Evolutionary conservation across 495 filamentous ascomycete species (phyloP).

Genomic region (Tuber microsphaerosporum): DNA sequence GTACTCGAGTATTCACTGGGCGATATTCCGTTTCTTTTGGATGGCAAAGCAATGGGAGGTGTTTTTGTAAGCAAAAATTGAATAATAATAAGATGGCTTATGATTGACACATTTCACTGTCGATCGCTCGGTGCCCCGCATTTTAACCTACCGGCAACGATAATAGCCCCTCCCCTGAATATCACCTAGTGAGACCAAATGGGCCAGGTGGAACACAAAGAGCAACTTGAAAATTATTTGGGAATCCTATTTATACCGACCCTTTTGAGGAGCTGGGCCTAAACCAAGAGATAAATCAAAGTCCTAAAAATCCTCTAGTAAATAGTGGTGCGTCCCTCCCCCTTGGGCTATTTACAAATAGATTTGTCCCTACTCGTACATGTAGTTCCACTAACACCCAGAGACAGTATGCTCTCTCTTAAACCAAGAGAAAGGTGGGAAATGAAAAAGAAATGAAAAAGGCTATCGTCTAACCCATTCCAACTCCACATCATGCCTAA

Average conservation of each 20-base stretch:
- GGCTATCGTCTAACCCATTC: slow-evolving; percentile 33
- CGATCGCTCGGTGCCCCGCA: not conserved
- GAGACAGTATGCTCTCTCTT: not conserved
- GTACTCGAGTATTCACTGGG: not conserved
- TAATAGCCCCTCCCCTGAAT: not conserved
- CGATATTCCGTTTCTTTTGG: not conserved
- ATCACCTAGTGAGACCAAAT: not conserved
- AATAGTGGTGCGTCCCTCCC: not conserved
- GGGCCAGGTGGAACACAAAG: not conserved
- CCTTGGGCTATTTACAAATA: not conserved
- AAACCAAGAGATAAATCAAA: not conserved
- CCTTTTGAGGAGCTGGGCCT: not conserved
- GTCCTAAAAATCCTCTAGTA: not conserved
- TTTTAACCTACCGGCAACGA: not conserved
- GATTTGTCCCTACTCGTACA: too few relatives aligned
- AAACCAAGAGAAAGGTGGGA: slow-evolving; percentile 27
- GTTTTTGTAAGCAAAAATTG: not conserved
- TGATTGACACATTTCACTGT: not conserved
- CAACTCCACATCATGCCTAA: slow-evolving; percentile 43
- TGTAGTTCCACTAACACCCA: not conserved
- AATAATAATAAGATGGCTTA: not conserved
- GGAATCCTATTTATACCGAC: not conserved
- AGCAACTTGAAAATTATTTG: not conserved
- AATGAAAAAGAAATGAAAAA: not conserved
- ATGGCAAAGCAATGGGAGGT: not conserved